These are phyloP conservation scores for Solanum tacnaense DNA, from an alignment of 257 asterid species.

Conservation along the genomic window DNA sequence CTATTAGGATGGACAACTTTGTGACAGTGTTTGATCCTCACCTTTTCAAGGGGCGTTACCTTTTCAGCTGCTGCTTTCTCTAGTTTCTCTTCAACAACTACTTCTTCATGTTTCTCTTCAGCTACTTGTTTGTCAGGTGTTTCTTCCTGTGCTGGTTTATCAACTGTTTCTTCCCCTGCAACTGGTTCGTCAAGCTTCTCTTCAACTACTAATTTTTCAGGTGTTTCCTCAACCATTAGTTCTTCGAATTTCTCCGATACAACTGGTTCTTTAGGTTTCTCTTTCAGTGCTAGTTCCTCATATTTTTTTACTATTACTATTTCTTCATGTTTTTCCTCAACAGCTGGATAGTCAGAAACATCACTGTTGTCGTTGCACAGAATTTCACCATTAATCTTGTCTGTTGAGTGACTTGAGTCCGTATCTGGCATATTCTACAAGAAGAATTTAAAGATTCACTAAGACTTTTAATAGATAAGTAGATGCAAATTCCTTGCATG, in stretches of 20 bases:
- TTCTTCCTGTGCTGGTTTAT: background rate
- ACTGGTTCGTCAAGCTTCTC: background rate
- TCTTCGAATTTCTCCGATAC: background rate
- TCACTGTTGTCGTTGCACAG: background rate
- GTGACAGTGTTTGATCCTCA: background rate
- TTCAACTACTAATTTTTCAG: background rate
- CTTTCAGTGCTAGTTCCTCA: background rate
- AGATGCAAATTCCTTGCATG: background rate
- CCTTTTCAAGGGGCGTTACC: background rate
- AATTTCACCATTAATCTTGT: background rate
- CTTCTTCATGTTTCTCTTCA: background rate
- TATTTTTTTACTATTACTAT: background rate
- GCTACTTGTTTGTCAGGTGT: background rate
- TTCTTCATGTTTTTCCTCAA: background rate
- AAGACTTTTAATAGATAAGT: background rate
- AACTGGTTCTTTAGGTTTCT: background rate
- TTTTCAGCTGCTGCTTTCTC: background rate
- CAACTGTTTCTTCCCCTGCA: background rate
- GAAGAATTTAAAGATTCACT: background rate
- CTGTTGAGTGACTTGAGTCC: background rate
- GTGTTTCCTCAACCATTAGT: background rate
- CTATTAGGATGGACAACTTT: background rate
- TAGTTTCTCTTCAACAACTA: background rate
- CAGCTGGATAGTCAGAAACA: background rate
- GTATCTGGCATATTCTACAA: background rate